Percentiles rank a stretch among this genome's conserved stretches.
These are phyloP conservation scores for Penicillium samsonianum DNA, from an alignment of 495 filamentous ascomycete genomes.

Conservation along the genomic window DNA sequence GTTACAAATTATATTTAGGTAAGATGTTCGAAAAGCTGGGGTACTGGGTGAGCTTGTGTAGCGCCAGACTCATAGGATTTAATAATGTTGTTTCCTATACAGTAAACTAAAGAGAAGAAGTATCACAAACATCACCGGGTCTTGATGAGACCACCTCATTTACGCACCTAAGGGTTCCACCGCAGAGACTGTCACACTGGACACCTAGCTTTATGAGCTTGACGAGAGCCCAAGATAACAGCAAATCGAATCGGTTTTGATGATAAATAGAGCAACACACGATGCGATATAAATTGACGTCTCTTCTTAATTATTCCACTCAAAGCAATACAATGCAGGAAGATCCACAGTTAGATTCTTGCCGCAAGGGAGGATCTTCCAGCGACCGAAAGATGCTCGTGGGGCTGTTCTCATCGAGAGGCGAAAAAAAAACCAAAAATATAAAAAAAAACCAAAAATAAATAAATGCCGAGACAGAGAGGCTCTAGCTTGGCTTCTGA, in stretches of 20 bases:
- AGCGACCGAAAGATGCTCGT: slow-evolving; percentile 7
- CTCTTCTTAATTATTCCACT: not conserved
- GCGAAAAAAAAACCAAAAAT: not conserved
- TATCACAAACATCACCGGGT: slow-evolving; percentile 3
- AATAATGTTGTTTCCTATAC: not conserved
- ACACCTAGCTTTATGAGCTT: not conserved
- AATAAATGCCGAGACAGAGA: slow-evolving; percentile 1
- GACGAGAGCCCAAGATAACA: not conserved
- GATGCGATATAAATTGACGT: not conserved
- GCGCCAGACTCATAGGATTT: not conserved
- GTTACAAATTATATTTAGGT: not conserved
- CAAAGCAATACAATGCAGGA: not conserved
- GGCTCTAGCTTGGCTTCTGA: not conserved
- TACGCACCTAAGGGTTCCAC: slow-evolving; percentile 7
- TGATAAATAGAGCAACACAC: not conserved
- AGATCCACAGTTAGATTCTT: slow-evolving; percentile 1
- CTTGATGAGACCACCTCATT: not conserved
- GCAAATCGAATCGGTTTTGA: not conserved
- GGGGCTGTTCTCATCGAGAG: slow-evolving; percentile 1
- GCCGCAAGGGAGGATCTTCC: slow-evolving; percentile 5
- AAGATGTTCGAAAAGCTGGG: not conserved
- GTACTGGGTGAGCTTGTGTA: not conserved
- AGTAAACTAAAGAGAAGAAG: not conserved
- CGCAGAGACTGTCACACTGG: slow-evolving; percentile 3
- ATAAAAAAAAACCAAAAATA: not conserved